These are phyloP conservation scores for Ustilago loliicola DNA, from an alignment of 1,284 basidiomycete genomes.

Conservation along the genomic window DNA sequence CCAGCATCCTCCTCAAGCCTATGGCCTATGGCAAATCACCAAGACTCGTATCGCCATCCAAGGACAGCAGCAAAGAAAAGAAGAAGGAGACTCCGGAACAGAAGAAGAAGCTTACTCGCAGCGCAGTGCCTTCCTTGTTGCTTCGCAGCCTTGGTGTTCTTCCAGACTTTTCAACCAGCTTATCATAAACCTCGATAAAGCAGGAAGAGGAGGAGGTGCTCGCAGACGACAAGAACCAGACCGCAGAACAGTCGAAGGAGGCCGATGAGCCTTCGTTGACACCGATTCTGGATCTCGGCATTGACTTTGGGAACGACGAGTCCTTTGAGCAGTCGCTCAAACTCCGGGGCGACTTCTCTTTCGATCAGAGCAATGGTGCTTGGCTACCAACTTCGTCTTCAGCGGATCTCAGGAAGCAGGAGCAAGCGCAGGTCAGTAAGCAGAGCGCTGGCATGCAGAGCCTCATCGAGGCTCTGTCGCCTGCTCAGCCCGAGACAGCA, in stretches of 20 bases:
- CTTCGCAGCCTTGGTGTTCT: constrained; percentile 53
- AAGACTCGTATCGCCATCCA: constrained; percentile 21
- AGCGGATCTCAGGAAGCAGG: neutral
- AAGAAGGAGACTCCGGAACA: constrained; percentile 20
- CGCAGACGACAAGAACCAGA: constrained; percentile 5
- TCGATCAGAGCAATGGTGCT: constrained; percentile 19
- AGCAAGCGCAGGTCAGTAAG: constrained; percentile 1
- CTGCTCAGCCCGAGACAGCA: constrained; percentile 30
- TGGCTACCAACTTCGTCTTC: constrained; percentile 8
- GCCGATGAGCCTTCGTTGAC: constrained; percentile 47
- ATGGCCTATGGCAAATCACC: constrained; percentile 46
- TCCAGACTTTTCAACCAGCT: constrained; percentile 23
- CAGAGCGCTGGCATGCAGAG: constrained; percentile 35
- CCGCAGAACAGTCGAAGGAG: constrained; percentile 13
- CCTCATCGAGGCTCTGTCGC: constrained; percentile 38
- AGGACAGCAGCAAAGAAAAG: constrained; percentile 6
- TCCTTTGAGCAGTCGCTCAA: constrained; percentile 37
- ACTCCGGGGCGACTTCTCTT: constrained; percentile 39
- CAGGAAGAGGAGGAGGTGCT: constrained; percentile 18
- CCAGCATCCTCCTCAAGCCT: constrained; percentile 49
- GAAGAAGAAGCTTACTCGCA: constrained; percentile 45
- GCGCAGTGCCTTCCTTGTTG: constrained; percentile 50
- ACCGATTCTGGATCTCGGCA: constrained; percentile 54
- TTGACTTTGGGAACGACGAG: constrained; percentile 45
- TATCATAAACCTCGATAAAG: constrained; percentile 7